Conservation (phyloP, 495 filamentous ascomycete genomes). For the Penicillium tannophilum region DNA sequence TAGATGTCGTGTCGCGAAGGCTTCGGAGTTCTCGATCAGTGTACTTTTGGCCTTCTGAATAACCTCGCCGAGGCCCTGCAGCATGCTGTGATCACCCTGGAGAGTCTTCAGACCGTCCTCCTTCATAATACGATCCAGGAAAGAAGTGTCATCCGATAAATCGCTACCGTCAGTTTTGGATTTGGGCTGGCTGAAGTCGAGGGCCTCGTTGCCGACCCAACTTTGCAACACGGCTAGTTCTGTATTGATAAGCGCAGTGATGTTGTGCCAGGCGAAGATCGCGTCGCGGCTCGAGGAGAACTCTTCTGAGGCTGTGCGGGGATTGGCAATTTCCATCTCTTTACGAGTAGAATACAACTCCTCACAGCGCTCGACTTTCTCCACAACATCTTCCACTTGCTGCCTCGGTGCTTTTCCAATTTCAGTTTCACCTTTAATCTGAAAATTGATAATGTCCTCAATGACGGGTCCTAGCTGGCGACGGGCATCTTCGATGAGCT, state of each 20-base stretch:
- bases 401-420: slow-evolving; percentile 82
- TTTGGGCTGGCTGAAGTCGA: slow-evolving; percentile 78
- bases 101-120: slow-evolving; percentile 93
- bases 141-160: slow-evolving; percentile 84
- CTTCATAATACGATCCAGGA: slow-evolving; percentile 96
- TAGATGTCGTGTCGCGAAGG: slow-evolving; percentile 86
- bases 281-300: slow-evolving; percentile 82
- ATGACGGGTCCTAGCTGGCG: slow-evolving; percentile 67
- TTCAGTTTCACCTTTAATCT: slow-evolving; percentile 91
- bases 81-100: slow-evolving; percentile 79
- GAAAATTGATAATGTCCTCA: slow-evolving; percentile 86
- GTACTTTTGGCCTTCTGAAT: slow-evolving; percentile 93
- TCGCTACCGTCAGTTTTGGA: slow-evolving; percentile 54
- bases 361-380: slow-evolving; percentile 86
- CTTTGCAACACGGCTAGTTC: slow-evolving; percentile 85
- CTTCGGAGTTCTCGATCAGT: slow-evolving; percentile 81
- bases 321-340: slow-evolving; percentile 70
- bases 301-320: slow-evolving; percentile 68
- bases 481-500: slow-evolving; percentile 80
- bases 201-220: slow-evolving; percentile 95
- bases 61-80: slow-evolving; percentile 77
- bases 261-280: slow-evolving; percentile 94
- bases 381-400: slow-evolving; percentile 86
- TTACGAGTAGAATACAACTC: slow-evolving; percentile 76
- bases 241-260: slow-evolving; percentile 95